Percentiles rank a stretch among this genome's conserved stretches.
phyloP scores from a whole-genome alignment of 495 filamentous ascomycete genomes.

The Penicillium odoratum region DNA sequence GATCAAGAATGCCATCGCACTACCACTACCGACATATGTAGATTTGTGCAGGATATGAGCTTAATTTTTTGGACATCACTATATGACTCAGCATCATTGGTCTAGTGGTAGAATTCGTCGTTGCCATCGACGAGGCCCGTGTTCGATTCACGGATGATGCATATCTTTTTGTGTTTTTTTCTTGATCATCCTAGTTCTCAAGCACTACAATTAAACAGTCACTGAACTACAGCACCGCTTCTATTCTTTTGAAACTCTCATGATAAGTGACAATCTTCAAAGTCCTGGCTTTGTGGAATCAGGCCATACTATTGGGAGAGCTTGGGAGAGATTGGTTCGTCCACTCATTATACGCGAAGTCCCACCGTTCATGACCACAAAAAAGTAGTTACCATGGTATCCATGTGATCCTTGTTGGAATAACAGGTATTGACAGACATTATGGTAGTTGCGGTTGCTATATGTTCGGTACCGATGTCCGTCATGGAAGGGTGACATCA shows the following conservation, averaged over 20 bases:
- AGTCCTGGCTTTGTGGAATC: not conserved
- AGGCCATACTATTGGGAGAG: not conserved
- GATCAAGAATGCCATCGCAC: too few species aligned
- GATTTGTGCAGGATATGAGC: too few species aligned
- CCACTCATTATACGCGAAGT: not conserved
- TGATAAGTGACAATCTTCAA: too few species aligned
- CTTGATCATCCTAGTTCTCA: not conserved
- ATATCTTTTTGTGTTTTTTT: conserved; percentile 18
- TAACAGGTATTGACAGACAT: not conserved
- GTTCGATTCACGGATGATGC: conserved; percentile 61
- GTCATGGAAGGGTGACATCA: not conserved
- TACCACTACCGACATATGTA: too few species aligned
- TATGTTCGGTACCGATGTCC: not conserved
- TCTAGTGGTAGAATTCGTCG: conserved; percentile 62
- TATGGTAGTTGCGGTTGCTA: not conserved
- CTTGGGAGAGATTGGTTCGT: not conserved
- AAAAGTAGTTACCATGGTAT: not conserved
- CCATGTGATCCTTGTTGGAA: not conserved
- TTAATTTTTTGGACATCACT: too few species aligned
- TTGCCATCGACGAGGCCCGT: conserved; percentile 61
- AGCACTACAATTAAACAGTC: too few species aligned
- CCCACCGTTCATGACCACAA: not conserved
- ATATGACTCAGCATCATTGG: conserved; percentile 47
- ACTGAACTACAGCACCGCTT: too few species aligned
- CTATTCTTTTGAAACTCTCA: too few species aligned